Evolutionary conservation across 1,284 basidiomycete genomes (phyloP), one percentile per base, ranked within the genome.

Genomic region (Sporisorium graminicola): DNA sequence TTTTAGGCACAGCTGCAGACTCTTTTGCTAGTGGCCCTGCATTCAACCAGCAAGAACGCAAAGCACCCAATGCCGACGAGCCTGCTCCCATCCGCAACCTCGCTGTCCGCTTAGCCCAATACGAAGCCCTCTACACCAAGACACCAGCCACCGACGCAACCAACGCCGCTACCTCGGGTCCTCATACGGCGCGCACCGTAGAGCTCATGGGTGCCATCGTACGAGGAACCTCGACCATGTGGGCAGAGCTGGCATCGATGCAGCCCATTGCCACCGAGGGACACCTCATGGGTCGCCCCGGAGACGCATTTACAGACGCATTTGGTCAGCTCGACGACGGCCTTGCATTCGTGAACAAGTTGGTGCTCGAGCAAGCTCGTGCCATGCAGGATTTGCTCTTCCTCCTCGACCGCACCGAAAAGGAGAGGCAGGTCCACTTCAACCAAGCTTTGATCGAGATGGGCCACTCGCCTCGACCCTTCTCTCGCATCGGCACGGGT

Each of bases 271-370:
- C 73, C 40, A 70, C 73, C 1, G 73, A 75, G 33, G 67, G 63
- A 1, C 73, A 67, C n/a, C 65, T 75, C 27, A 66, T 70, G 63
- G 67, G 67, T 14, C 60, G 60, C 3, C 51, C 42, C 7, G 73
- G 60, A 8, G 67, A 75, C 16, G 64, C 58, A 5, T 63, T 70
- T 16, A 75, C 73, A 8, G 64, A 65, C 14, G 73, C 73, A 3
- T 75, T 75, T 24, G 73, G 64, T 6, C 73, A 70, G 60, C 73
- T 75, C 10, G 73, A 75, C 33, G 67, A 75, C 16, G 73, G 73
- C 1, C 53, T 75, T 7, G 67, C 73, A 0, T 75, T 75, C n/a
- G 63, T 75, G 35, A 70, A 70, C 57, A 75, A 75, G 57, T 54
- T 75, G 43, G 67, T 70, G n/a, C 67, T 70, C 3, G 73, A 75